phyloP scores from a whole-genome alignment of 2,329 filamentous ascomycete genomes.

The Elsinoe ampelina region DNA sequence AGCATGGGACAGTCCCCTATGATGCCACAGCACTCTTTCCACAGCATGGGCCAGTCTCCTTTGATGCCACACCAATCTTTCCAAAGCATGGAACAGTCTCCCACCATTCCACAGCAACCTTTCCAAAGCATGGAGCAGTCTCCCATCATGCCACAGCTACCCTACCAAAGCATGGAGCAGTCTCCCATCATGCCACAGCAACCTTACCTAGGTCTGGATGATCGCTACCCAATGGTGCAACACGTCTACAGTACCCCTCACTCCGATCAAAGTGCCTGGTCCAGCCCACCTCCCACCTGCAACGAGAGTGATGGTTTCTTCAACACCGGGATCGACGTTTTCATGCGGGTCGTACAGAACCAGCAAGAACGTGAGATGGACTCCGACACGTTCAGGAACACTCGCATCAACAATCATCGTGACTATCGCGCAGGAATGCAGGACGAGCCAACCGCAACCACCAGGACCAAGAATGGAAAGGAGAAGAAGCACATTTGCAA shows the following conservation, averaged over 20 bases:
- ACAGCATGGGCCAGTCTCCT: not conserved
- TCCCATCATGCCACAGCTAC: no score
- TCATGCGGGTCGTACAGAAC: slow-evolving; percentile 82
- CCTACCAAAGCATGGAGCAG: no score
- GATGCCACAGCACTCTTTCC: not conserved
- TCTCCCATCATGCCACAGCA: no score
- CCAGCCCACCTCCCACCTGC: slow-evolving; percentile 1
- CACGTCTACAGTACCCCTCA: slow-evolving; percentile 10
- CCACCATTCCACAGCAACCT: no score
- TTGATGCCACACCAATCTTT: slow-evolving; percentile 15
- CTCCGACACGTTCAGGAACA: not conserved
- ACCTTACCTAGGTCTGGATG: no score
- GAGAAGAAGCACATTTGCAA: slow-evolving; percentile 66
- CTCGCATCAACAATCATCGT: not conserved
- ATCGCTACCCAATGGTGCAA: no score
- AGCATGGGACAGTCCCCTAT: slow-evolving; percentile 1
- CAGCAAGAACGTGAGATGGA: slow-evolving; percentile 35
- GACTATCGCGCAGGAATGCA: not conserved
- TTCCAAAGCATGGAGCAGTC: no score
- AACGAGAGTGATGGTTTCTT: slow-evolving; percentile 8
- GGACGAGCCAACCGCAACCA: not conserved
- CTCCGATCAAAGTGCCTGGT: slow-evolving; percentile 16
- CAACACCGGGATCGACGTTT: slow-evolving; percentile 25
- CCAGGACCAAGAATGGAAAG: slow-evolving; percentile 21
- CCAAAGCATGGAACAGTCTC: slow-evolving; percentile 22